Base-by-base conservation (phyloP, 495 filamentous ascomycete genomes). In the Aspergillus kassunensis region DNA sequence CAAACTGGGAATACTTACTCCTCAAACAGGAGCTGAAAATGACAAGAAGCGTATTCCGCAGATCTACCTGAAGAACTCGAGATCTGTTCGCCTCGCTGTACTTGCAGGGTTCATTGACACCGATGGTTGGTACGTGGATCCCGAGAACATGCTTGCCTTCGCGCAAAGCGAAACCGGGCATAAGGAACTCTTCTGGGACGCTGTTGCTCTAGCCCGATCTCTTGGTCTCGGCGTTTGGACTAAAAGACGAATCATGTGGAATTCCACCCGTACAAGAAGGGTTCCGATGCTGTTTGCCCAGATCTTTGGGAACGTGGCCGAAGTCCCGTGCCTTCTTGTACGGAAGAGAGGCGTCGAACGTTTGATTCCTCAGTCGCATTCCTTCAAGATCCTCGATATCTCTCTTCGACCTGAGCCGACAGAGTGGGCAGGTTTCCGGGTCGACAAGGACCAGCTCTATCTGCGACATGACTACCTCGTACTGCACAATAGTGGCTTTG, bases 401-500 rank as follows among this genome's bases (percentile, higher is more conserved):
- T 31, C 42, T 8, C 70, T 77, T 19, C 69, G 75, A 45, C 19
- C 54, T 18, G 63, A 70, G 34, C 15, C 59, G 9, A 71, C 65
- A 11, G 56, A 65, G 25, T 74, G 71, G 71, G 68, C 71, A 15
- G 71, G 71, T 42, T 74, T 74, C 64, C 64, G 71, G 24, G 71
- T 74, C 24, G 71, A 78, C 55, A 54, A 74, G 54, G 74, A 78
- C 54, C 74, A 78, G 46, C 72, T 76, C 33, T 78, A 78, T 45
- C 51, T 76, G 40, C 71, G 74, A 25, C 69, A 76, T 44, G 71
- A 77, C 49, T 64, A 74, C 49, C 57, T 77, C 51, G 63, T 72
- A 41, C 54, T 78, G 59, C 66, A 71, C 56, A 74, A 69, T 46
- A 74, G 62, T 50, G 84, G 86, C 62, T 89, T 90, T 55, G 84